A percentile compares a stretch with the other conserved stretches of the same genome.
phyloP scores from a whole-genome alignment of 352 stramenopile species.

The Globisporangium okanoganense region DNA sequence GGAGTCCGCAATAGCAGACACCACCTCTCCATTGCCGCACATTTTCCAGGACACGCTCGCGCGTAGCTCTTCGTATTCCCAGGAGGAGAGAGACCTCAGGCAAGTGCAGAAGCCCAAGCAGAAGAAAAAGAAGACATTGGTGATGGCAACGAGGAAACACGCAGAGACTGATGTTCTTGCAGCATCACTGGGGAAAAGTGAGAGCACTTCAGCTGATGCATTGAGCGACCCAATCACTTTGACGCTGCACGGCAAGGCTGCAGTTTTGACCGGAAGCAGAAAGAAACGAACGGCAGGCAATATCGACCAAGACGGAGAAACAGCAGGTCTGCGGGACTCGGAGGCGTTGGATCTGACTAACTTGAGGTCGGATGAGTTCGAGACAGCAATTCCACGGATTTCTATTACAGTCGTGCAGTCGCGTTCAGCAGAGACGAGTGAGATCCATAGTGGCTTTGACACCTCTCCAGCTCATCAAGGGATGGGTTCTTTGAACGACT shows the following conservation, averaged over 20 bases:
- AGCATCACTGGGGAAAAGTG: not conserved
- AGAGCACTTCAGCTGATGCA: not conserved
- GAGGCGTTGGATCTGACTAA: not conserved
- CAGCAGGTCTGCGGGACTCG: not conserved
- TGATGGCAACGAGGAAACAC: not conserved
- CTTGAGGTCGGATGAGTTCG: not conserved
- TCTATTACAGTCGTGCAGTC: not conserved
- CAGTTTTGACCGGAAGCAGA: not conserved
- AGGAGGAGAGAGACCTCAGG: constrained; percentile 4
- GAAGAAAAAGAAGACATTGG: not conserved
- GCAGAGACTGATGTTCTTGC: not conserved
- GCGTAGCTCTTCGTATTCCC: not conserved
- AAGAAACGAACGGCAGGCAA: not conserved
- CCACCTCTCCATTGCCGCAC: not conserved
- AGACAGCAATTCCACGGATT: constrained; percentile 5
- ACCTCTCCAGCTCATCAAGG: not conserved
- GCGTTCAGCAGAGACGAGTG: not conserved
- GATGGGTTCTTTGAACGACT: not conserved
- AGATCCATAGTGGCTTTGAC: not conserved
- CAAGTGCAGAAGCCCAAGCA: not conserved
- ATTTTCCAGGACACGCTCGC: constrained; percentile 6
- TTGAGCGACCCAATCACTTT: not conserved
- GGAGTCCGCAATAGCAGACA: not conserved
- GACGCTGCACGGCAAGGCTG: constrained; percentile 1
- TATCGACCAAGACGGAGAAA: not conserved